phyloP scores from a whole-genome alignment of 2,329 filamentous ascomycete species.

The Hawksworthiomyces lignivorus region DNA sequence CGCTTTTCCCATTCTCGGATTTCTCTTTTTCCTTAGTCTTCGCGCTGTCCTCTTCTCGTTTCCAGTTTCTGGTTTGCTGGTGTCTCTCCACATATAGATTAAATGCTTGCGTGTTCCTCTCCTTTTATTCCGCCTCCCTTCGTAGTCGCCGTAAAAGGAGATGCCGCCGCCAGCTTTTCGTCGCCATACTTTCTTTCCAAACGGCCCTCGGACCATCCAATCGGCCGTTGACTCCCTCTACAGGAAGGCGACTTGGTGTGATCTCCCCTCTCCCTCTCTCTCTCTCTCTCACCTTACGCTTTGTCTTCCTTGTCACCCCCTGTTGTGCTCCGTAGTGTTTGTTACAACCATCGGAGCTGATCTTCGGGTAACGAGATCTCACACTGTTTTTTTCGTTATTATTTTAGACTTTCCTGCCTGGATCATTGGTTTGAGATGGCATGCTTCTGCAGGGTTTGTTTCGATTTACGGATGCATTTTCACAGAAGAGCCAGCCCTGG shows the following conservation, averaged over 20 bases:
- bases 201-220: constrained; percentile 2
- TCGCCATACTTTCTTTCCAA: no score
- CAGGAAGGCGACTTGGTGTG: neutral
- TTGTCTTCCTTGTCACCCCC: neutral
- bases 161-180: neutral
- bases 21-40: constrained; percentile 1
- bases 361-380: constrained; percentile 1
- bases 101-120: constrained; percentile 6
- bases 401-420: no score
- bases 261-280: neutral
- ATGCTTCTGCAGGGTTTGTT: no score
- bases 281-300: neutral
- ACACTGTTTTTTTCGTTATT: neutral
- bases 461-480: constrained; percentile 3
- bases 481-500: no score
- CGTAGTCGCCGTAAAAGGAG: no score
- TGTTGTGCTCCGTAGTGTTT: neutral
- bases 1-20: neutral
- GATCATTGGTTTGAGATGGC: no score
- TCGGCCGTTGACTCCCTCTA: neutral
- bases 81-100: constrained; percentile 1
- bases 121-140: neutral
- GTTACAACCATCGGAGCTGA: neutral
- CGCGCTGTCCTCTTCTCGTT: no score
- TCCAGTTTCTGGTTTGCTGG: constrained; percentile 4